Evolutionary conservation across 768 basidiomycete genomes (phyloP).

Genomic region (Amanita thiersii): DNA sequence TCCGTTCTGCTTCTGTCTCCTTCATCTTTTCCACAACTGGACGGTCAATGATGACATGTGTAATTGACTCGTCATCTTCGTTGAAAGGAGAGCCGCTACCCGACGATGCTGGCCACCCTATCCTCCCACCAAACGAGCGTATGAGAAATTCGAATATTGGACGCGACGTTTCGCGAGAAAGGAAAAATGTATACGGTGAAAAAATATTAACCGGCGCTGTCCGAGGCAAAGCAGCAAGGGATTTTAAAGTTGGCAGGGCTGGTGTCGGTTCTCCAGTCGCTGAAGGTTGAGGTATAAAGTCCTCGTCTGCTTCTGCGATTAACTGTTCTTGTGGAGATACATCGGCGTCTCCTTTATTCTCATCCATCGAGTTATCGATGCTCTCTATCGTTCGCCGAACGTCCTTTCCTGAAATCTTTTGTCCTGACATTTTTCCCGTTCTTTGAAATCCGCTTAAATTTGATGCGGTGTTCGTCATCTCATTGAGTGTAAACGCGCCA

Average conservation of each 20-base stretch:
- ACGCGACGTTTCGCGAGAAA: constrained; percentile 89
- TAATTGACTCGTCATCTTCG: constrained; percentile 77
- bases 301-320: constrained; percentile 42
- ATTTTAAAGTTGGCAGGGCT: constrained; percentile 61
- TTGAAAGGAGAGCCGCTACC: constrained; percentile 76
- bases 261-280: constrained; percentile 34
- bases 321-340: constrained; percentile 26
- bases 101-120: constrained; percentile 82
- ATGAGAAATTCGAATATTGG: constrained; percentile 92
- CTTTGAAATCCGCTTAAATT: constrained; percentile 39
- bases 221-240: constrained; percentile 52
- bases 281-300: constrained; percentile 60
- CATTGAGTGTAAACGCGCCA: constrained; percentile 76
- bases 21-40: constrained; percentile 45
- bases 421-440: constrained; percentile 35
- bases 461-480: constrained; percentile 21
- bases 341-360: constrained; percentile 27
- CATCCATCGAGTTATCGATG: constrained; percentile 25
- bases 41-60: constrained; percentile 92
- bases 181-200: constrained; percentile 81
- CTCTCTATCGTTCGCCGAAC: constrained; percentile 57
- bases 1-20: constrained; percentile 51
- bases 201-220: constrained; percentile 61
- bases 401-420: constrained; percentile 39
- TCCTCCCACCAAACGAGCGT: constrained; percentile 83